Conservation (phyloP, 495 filamentous ascomycete genomes). For the Cairneyella variabilis region DNA sequence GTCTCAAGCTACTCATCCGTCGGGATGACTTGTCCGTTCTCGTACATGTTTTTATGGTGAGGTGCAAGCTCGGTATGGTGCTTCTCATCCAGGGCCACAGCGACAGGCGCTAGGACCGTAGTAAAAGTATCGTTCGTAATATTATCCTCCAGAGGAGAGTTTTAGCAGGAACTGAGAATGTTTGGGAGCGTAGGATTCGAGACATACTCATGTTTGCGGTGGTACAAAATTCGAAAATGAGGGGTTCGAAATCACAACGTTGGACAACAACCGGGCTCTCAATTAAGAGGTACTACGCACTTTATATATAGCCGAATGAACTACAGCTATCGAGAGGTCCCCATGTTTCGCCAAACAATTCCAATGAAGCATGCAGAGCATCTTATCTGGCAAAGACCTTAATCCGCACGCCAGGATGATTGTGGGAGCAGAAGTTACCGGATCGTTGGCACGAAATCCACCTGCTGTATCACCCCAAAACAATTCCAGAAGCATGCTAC, state of each 20-base stretch:
- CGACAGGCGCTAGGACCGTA: conserved; percentile 7
- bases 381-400: no score
- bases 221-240: neutral
- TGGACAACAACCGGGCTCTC: neutral
- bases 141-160: no score
- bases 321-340: no score
- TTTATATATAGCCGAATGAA: no score
- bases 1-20: conserved; percentile 47
- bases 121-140: conserved; percentile 10
- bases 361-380: no score
- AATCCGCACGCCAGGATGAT: no score
- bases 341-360: no score
- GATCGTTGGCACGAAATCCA: no score
- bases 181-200: neutral
- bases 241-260: neutral
- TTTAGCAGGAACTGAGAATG: neutral
- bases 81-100: conserved; percentile 6
- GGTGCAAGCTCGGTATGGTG: neutral
- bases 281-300: no score
- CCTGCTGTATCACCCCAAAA: no score
- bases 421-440: no score
- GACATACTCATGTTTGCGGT: conserved; percentile 1
- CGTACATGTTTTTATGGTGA: neutral
- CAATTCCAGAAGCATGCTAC: neutral
- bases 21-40: conserved; percentile 4